Evolutionary conservation across 164 flowering plant species (phyloP), one percentile per base, ranked within the genome.

Genomic region (Vitis labrusca): DNA sequence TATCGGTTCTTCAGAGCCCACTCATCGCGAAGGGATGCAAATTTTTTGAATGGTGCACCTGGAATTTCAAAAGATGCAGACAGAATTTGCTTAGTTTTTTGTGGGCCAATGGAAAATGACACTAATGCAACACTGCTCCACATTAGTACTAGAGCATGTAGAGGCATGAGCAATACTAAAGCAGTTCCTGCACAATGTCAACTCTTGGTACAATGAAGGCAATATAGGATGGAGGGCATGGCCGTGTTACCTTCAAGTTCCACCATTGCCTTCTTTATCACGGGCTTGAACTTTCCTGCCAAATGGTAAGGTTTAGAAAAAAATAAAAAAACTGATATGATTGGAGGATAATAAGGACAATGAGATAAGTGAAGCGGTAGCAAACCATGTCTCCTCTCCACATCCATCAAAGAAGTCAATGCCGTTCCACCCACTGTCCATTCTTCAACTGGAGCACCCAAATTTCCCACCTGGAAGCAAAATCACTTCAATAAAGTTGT

Each of bases 191-290:
- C 44, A 37, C 5, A 37, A 37, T 37, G 44, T 37, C 44, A 37
- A 37, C 44, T 37, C 44, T 37, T 3, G 5, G 44, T 37, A 5
- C 6, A 37, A 37, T 37, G 44, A 37, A 3, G 44, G 44, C 44
- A 37, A 37, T 37, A 37, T 37, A 37, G 44, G 44, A 37, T 37
- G 44, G 44, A 3, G 44, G 44, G 44, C 44, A 37, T 5, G 5
- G 44, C 44, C 5, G 7, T 37, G 44, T 71, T 76, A 92, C 97
- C 97, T 50, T 96, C 97, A 68, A 96, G 95, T 81, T 96, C 99
- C 78, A 96, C 99, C 99, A 96, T 93, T 71, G 99, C 99, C 87
- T 96, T 96, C 88, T 93, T 93, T 70, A 93, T 96, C 71, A 96
- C 99, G 16, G 98, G 99, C 90, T 96, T 96, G 88, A 88, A 93